Conservation (phyloP, 768 basidiomycete species). For the Epithele typhae region DNA sequence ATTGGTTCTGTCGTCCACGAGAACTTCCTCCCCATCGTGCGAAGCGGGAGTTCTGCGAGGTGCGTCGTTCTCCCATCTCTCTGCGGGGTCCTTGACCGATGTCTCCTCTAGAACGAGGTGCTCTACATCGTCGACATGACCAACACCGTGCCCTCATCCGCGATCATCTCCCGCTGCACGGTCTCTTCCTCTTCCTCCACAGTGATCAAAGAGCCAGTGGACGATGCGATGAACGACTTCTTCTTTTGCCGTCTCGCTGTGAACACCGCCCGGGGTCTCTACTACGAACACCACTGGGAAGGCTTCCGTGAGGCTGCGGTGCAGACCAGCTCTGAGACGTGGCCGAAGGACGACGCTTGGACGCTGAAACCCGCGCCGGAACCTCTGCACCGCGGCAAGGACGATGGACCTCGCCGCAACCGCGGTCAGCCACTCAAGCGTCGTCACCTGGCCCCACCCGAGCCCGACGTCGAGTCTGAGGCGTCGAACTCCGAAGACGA, state of each 20-base stretch:
- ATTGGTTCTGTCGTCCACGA: slow-evolving; percentile 71
- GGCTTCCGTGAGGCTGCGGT: slow-evolving; percentile 40
- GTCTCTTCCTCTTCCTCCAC: slow-evolving; percentile 27
- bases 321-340: slow-evolving; percentile 8
- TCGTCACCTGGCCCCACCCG: slow-evolving; percentile 3
- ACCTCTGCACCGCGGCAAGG: neutral
- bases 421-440: slow-evolving; percentile 8
- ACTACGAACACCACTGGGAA: slow-evolving; percentile 60
- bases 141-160: slow-evolving; percentile 45
- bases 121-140: slow-evolving; percentile 51
- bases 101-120: slow-evolving; percentile 73
- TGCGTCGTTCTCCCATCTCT: slow-evolving; percentile 26
- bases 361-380: slow-evolving; percentile 3
- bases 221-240: neutral
- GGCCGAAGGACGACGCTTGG: slow-evolving; percentile 14
- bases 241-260: slow-evolving; percentile 53
- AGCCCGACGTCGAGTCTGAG: slow-evolving; percentile 2
- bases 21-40: slow-evolving; percentile 60
- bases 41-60: slow-evolving; percentile 56
- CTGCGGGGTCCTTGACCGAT: too few species aligned
- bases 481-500: slow-evolving; percentile 13
- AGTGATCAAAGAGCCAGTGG: neutral
- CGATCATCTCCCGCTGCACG: slow-evolving; percentile 48
- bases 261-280: slow-evolving; percentile 54
- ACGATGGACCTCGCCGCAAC: neutral